These are phyloP conservation scores for Dimocarpus longan DNA, from an alignment of 345 rosid genomes.

Conservation along the genomic window DNA sequence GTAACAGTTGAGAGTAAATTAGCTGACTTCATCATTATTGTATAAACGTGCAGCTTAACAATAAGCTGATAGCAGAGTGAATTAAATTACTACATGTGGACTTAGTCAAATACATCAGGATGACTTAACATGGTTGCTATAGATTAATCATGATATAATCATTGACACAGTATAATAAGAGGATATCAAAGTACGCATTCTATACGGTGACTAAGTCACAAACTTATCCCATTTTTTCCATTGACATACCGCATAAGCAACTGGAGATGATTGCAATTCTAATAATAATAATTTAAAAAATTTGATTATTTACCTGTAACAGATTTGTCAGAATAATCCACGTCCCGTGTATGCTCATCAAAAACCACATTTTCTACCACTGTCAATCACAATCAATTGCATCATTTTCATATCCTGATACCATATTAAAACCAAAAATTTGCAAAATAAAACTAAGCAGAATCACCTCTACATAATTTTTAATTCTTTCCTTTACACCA, in stretches of 20 bases:
- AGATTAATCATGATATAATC: constrained; percentile 4
- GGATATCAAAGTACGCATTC: not conserved
- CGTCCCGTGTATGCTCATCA: constrained; percentile 89
- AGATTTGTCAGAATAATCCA: constrained; percentile 83
- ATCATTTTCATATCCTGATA: constrained; percentile 6
- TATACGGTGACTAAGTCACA: not conserved
- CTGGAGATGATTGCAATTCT: not conserved
- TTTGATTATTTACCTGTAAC: constrained; percentile 64
- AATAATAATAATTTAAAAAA: not conserved
- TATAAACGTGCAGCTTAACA: not conserved
- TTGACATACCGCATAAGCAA: not conserved
- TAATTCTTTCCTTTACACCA: not conserved
- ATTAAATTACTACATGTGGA: not conserved
- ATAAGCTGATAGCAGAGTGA: not conserved
- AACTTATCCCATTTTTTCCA: constrained; percentile 1
- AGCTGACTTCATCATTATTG: constrained; percentile 7
- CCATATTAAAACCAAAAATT: not conserved
- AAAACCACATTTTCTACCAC: constrained; percentile 95
- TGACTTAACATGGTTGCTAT: no score
- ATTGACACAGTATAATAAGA: not conserved
- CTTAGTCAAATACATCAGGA: no score
- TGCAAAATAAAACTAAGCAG: not conserved
- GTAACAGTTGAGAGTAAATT: not conserved
- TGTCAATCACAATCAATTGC: constrained; percentile 35
- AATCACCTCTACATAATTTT: not conserved